Evolutionary conservation across 2,329 filamentous ascomycete genomes (phyloP).

Genomic region (Neurospora crassa): DNA sequence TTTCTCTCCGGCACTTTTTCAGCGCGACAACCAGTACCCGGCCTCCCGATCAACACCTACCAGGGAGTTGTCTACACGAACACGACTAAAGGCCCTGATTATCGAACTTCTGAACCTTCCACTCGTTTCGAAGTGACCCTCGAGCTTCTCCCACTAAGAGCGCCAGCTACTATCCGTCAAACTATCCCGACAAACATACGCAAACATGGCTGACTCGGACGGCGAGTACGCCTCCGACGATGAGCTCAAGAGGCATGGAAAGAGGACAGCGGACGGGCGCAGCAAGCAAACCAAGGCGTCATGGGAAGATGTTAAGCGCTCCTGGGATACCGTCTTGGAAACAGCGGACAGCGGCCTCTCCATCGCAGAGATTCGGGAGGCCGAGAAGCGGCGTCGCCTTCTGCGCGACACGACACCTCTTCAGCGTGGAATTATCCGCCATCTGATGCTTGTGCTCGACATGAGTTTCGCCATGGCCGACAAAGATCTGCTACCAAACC

Average conservation of each 20-base stretch:
- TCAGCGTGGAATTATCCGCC: conserved; percentile 95
- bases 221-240: conserved; percentile 64
- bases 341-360: conserved; percentile 70
- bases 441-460: conserved; percentile 83
- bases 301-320: conserved; percentile 58
- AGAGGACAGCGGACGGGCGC: conserved; percentile 15
- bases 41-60: too few species aligned
- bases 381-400: conserved; percentile 70
- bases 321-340: conserved; percentile 68
- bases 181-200: neutral
- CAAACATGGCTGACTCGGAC: conserved; percentile 61
- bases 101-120: neutral
- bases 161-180: neutral
- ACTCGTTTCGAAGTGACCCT: neutral
- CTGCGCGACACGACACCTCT: conserved; percentile 90
- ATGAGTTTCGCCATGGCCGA: conserved; percentile 90
- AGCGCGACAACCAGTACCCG: neutral
- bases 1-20: neutral
- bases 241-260: conserved; percentile 34
- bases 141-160: neutral
- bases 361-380: conserved; percentile 67
- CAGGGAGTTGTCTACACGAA: neutral
- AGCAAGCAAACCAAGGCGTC: conserved; percentile 37
- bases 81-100: neutral
- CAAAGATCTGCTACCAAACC: conserved; percentile 85